Percentiles rank a stretch among this genome's conserved stretches.
Conservation (phyloP, 257 asterid genomes). For the Orobanche coerulescens region DNA sequence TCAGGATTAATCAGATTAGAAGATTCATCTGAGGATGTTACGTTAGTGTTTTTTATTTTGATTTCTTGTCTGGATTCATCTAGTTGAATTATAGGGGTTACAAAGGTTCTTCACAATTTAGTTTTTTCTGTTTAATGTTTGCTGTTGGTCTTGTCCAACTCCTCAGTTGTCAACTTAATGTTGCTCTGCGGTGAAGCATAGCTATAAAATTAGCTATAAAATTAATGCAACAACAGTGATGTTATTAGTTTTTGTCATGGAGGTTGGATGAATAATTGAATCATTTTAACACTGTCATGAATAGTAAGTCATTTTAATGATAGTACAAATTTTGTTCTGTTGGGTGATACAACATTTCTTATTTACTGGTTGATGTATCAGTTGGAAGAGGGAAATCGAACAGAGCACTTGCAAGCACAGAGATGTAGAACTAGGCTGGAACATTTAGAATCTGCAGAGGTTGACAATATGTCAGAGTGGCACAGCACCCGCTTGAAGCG, state of each 20-base stretch:
- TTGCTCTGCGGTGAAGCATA: not conserved
- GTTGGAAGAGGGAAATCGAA: slow-evolving; percentile 83
- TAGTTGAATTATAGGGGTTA: slow-evolving; percentile 1
- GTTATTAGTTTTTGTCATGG: not conserved
- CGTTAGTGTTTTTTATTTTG: not conserved
- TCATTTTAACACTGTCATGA: not conserved
- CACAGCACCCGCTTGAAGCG: slow-evolving; percentile 64
- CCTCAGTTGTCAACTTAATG: not conserved
- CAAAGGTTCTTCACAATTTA: not conserved
- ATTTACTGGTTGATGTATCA: slow-evolving; percentile 30
- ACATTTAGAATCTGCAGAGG: slow-evolving; percentile 77
- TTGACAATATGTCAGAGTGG: slow-evolving; percentile 68
- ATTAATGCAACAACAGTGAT: not conserved
- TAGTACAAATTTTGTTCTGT: not conserved
- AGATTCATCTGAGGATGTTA: not conserved
- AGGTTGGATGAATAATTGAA: not conserved
- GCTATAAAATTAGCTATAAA: not conserved
- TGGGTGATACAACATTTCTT: not conserved
- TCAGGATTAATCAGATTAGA: not conserved
- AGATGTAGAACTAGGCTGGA: slow-evolving; percentile 79
- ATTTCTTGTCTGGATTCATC: slow-evolving; percentile 13
- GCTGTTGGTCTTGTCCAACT: not conserved
- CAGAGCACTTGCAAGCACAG: slow-evolving; percentile 89
- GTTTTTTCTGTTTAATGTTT: not conserved
- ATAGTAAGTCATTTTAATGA: not conserved